These are phyloP conservation scores for Penicillium aurantiogriseum DNA, from an alignment of 2,329 filamentous ascomycete genomes.

Conservation along the genomic window DNA sequence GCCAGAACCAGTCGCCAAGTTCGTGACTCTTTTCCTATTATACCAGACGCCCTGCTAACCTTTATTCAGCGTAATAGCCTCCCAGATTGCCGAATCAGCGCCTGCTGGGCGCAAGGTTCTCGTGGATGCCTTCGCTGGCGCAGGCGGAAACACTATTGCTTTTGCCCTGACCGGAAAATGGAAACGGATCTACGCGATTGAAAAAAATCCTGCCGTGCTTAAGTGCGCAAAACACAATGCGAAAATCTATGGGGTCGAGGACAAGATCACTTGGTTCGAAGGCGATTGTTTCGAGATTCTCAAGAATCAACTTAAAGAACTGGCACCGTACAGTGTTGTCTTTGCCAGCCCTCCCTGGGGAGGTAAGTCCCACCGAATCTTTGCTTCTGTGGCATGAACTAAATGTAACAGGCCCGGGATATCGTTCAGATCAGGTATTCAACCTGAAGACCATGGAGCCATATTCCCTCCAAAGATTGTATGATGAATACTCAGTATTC, in stretches of 20 bases:
- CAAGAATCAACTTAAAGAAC: conserved; percentile 47
- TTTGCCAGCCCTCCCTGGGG: conserved; percentile 75
- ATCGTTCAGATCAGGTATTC: conserved; percentile 68
- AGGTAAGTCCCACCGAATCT: conserved; percentile 47
- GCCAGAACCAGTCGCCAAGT: conserved; percentile 86
- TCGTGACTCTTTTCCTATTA: conserved; percentile 31
- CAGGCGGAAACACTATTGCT: conserved; percentile 92
- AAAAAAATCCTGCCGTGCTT: conserved; percentile 75
- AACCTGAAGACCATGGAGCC: conserved; percentile 84
- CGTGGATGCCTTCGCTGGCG: conserved; percentile 87
- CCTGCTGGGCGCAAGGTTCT: conserved; percentile 62
- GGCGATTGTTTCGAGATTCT: conserved; percentile 83
- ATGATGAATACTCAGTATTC: conserved; percentile 57
- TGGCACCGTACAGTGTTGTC: conserved; percentile 57
- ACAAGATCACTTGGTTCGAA: conserved; percentile 79
- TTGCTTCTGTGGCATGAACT: background rate
- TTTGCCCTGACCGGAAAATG: conserved; percentile 79
- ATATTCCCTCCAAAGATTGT: conserved; percentile 67
- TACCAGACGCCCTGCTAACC: background rate
- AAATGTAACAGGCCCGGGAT: conserved; percentile 55
- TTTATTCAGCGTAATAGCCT: conserved; percentile 66
- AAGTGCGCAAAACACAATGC: conserved; percentile 93
- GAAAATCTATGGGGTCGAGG: conserved; percentile 72
- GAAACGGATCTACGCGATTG: conserved; percentile 82
- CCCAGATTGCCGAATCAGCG: conserved; percentile 62